Evolutionary conservation across 306 rosid genomes (phyloP), one percentile per base, ranked within the genome.

Genomic region (Cucumis cinereus): DNA sequence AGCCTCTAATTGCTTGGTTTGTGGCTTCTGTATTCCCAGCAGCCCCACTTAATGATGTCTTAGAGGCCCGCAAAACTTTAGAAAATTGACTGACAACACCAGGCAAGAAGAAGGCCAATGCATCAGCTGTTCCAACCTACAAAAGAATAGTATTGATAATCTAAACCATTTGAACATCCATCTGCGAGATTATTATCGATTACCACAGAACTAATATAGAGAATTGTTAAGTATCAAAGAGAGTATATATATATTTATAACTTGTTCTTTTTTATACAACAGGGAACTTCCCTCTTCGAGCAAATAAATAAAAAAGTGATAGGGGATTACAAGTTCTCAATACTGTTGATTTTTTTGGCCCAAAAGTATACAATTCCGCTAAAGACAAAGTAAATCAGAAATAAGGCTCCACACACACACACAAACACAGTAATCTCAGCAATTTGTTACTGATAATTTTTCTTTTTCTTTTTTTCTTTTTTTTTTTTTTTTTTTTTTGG

Each of bases 71-170:
- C 83, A 93, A 83, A 67, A 93, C 97, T 84, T 90, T 93, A 56
- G 93, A 80, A 86, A 90, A 86, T 68, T 91, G 92, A 82, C 96
- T 90, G 69, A 90, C 96, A 84, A 88, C 86, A 54, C 98, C 98
- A 73, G 98, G 98, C 82, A 93, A 86, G 84, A 93, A 93, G 86
- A 91, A 93, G 81, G 97, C 97, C 67, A 91, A 90, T 66, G 93
- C 91, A 79, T 91, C 98, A 78, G 96, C 96, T 72, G 88, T 79
- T 78, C 97, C 97, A 77, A 87, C 92, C 98, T 93, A 85, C 55
- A 83, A 61, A 75, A 69, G 63, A 76, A 57, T 57, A 36, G 73
- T 56, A 75, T 68, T 61, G 70, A 58, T 49, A n/a, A 33, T 57
- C 19, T 68, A 56, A 57, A 54, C 77, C 36, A 69, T 20, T 43